Percentiles rank a stretch among this genome's conserved stretches.
phyloP scores from a whole-genome alignment of 352 stramenopile genomes.

The Phytophthora multivora region DNA sequence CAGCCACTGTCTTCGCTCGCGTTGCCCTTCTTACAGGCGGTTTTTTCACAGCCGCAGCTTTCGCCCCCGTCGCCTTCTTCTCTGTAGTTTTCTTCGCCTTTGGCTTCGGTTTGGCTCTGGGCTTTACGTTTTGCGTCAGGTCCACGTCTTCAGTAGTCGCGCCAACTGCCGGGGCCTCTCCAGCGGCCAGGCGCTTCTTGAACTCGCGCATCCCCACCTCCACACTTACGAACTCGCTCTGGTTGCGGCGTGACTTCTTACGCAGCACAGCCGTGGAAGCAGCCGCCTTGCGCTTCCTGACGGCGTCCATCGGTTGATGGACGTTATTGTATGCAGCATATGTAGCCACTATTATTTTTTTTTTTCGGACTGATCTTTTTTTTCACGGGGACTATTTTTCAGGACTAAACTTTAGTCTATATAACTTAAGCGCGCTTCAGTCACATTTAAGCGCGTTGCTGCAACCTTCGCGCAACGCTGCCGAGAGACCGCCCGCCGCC shows the following conservation, averaged over 20 bases:
- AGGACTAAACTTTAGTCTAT: too few species aligned
- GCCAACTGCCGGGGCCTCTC: background rate
- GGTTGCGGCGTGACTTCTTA: slow-evolving; percentile 46
- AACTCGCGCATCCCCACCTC: slow-evolving; percentile 77
- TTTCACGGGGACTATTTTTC: background rate
- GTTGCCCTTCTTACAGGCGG: slow-evolving; percentile 5
- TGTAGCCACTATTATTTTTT: too few species aligned
- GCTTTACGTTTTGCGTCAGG: slow-evolving; percentile 20
- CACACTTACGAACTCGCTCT: slow-evolving; percentile 80
- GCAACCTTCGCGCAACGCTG: too few species aligned
- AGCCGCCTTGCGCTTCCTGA: slow-evolving; percentile 37
- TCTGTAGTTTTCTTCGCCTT: background rate
- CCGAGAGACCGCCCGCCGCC: slow-evolving; percentile 4
- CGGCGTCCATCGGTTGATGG: slow-evolving; percentile 12
- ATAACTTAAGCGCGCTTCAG: slow-evolving; percentile 18
- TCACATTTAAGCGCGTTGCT: too few species aligned
- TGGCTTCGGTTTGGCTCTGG: slow-evolving; percentile 10
- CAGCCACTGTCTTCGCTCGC: background rate
- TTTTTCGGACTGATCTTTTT: background rate
- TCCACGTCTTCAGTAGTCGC: slow-evolving; percentile 18
- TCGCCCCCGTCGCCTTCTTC: slow-evolving; percentile 5
- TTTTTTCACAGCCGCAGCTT: slow-evolving; percentile 8
- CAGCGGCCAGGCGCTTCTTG: slow-evolving; percentile 50
- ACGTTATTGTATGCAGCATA: background rate
- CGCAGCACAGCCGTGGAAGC: background rate